Conservation (phyloP, 495 filamentous ascomycete species). For the Podospora pseudocomata region DNA sequence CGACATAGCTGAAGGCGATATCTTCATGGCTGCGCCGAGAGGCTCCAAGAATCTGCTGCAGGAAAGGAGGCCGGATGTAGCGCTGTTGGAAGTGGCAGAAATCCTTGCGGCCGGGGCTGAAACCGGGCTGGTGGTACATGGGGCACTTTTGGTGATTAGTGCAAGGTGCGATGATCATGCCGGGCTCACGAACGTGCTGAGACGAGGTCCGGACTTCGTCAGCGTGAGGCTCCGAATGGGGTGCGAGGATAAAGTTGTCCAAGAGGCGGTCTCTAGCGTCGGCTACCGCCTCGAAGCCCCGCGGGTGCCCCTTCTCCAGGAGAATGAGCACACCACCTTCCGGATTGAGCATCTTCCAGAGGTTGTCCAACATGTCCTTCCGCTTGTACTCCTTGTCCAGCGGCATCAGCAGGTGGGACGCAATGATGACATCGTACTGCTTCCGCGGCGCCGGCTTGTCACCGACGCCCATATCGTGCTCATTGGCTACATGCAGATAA, state of each 20-base stretch:
- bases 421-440: constrained; percentile 84
- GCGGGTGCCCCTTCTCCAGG: constrained; percentile 85
- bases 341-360: constrained; percentile 82
- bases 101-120: constrained; percentile 70
- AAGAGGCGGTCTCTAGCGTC: constrained; percentile 75
- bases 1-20: constrained; percentile 80
- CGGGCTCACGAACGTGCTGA: constrained; percentile 53
- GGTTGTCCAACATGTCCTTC: constrained; percentile 71
- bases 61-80: constrained; percentile 75
- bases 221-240: constrained; percentile 43
- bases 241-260: constrained; percentile 67
- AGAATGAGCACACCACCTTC: constrained; percentile 84
- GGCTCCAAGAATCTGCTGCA: constrained; percentile 73
- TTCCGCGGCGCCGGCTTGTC: constrained; percentile 57
- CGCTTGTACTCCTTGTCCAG: constrained; percentile 68
- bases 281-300: constrained; percentile 89
- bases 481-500: constrained; percentile 59
- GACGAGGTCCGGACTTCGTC: constrained; percentile 26
- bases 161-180: constrained; percentile 94
- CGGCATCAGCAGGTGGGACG: constrained; percentile 74
- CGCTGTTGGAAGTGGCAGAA: constrained; percentile 89
- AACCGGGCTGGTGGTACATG: constrained; percentile 72
- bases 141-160: constrained; percentile 88
- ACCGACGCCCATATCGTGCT: constrained; percentile 38
- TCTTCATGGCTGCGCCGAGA: constrained; percentile 80